Evolutionary conservation across 495 filamentous ascomycete species (phyloP).

Genomic region (Penicillium riverlandense): DNA sequence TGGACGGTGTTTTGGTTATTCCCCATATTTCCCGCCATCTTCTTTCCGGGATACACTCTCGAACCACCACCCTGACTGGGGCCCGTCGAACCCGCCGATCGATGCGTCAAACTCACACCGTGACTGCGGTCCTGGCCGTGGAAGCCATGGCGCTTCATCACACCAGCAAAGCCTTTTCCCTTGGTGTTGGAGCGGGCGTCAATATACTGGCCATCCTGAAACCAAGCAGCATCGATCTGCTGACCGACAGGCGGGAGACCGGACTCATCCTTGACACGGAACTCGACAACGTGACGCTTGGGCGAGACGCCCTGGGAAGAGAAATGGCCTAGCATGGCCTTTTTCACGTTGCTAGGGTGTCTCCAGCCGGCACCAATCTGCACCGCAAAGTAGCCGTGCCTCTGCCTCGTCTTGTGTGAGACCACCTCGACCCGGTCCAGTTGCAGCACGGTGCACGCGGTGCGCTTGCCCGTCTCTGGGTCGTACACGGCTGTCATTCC

Average conservation of each 20-base stretch:
- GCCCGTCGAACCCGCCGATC: conserved; percentile 81
- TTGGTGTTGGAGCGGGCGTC: conserved; percentile 71
- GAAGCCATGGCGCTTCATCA: conserved; percentile 93
- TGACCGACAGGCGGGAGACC: conserved; percentile 68
- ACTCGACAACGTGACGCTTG: conserved; percentile 77
- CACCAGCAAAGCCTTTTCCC: conserved; percentile 91
- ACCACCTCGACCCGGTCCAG: conserved; percentile 87
- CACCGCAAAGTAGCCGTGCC: conserved; percentile 87
- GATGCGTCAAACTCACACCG: conserved; percentile 87
- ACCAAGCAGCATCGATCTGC: conserved; percentile 74
- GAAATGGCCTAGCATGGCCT: conserved; percentile 79
- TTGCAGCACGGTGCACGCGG: conserved; percentile 86
- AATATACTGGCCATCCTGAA: conserved; percentile 82
- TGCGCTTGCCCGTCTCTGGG: conserved; percentile 63
- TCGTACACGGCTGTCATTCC: conserved; percentile 92
- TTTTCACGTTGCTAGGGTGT: conserved; percentile 63
- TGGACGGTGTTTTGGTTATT: conserved; percentile 77
- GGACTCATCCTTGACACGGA: conserved; percentile 65
- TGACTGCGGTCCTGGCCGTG: conserved; percentile 84
- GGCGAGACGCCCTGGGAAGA: conserved; percentile 69
- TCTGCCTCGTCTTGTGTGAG: conserved; percentile 68
- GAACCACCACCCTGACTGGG: conserved; percentile 87
- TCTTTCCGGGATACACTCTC: conserved; percentile 88
- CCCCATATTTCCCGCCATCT: conserved; percentile 96
- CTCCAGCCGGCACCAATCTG: conserved; percentile 82